Percentiles rank a stretch among this genome's conserved stretches.
Conservation (phyloP, 441 rosid genomes). For the Euphorbia schlechtendalii region DNA sequence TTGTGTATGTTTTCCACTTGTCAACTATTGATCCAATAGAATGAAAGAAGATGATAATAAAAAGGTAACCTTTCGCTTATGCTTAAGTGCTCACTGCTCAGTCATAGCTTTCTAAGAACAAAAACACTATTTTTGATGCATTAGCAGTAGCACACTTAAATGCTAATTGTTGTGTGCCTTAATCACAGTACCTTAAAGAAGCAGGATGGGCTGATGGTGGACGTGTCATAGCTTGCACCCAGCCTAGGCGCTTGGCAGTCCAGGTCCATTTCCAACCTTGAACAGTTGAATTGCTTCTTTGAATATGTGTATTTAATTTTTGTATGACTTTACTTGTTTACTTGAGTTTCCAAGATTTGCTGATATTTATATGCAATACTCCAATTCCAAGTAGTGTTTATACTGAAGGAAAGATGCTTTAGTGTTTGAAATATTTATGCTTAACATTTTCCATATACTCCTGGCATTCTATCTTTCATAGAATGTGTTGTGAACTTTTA, state of each 20-base stretch:
- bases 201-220: constrained; percentile 99
- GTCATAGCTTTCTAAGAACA: too few species aligned
- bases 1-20: too few species aligned
- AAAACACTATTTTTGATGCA: too few species aligned
- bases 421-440: not conserved
- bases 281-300: constrained; percentile 1
- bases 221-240: constrained; percentile 93
- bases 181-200: constrained; percentile 75
- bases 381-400: not conserved
- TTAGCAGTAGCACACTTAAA: not conserved
- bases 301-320: not conserved
- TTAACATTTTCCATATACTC: not conserved
- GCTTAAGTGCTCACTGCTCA: not conserved
- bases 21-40: not conserved
- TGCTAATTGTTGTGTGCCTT: constrained; percentile 13
- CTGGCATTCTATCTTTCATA: not conserved
- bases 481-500: not conserved
- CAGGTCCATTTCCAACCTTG: constrained; percentile 44
- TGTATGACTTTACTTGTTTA: not conserved
- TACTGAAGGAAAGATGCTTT: not conserved
- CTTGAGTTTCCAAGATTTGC: not conserved
- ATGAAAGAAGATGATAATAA: not conserved
- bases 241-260: constrained; percentile 91
- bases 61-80: not conserved
- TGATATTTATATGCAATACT: not conserved